Evolutionary conservation across 2,329 filamentous ascomycete species (phyloP).

Genomic region (Xylaria polymorpha): DNA sequence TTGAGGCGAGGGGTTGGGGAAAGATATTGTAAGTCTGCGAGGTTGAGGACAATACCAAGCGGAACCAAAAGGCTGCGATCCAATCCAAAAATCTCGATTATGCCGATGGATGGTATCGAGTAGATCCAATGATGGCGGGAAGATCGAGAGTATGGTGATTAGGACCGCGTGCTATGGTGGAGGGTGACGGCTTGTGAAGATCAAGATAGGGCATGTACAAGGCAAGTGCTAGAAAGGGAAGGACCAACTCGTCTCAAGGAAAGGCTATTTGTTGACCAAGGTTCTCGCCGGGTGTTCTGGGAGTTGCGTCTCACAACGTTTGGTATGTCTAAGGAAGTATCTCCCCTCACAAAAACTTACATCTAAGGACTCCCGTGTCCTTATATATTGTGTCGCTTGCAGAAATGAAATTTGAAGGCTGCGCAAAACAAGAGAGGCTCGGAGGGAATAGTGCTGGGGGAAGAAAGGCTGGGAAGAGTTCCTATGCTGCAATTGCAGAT

Average conservation of each 20-base stretch:
- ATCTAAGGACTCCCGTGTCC: background rate
- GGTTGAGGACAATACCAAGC: slow-evolving; percentile 38
- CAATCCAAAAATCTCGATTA: slow-evolving; percentile 44
- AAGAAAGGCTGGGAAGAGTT: background rate
- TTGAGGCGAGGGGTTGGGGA: slow-evolving; percentile 28
- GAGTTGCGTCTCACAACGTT: slow-evolving; percentile 22
- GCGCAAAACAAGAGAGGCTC: background rate
- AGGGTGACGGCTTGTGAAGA: background rate
- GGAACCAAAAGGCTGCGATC: slow-evolving; percentile 41
- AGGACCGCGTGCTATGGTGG: slow-evolving; percentile 16
- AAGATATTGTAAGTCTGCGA: slow-evolving; percentile 43
- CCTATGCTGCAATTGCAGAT: background rate
- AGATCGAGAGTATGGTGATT: slow-evolving; percentile 27
- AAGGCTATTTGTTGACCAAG: slow-evolving; percentile 7
- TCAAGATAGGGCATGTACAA: slow-evolving; percentile 21
- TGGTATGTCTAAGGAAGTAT: slow-evolving; percentile 15
- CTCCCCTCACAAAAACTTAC: slow-evolving; percentile 7
- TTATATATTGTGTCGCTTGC: background rate
- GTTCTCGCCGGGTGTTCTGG: slow-evolving; percentile 12
- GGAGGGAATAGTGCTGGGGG: background rate
- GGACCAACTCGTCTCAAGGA: slow-evolving; percentile 18
- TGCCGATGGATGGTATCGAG: slow-evolving; percentile 30
- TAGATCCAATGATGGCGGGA: slow-evolving; percentile 37
- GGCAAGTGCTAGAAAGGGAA: slow-evolving; percentile 18
- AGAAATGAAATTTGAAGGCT: background rate